Percentiles rank a stretch among this genome's conserved stretches.
Evolutionary conservation across 306 rosid genomes (phyloP).

Genomic region (Medicago arabica): DNA sequence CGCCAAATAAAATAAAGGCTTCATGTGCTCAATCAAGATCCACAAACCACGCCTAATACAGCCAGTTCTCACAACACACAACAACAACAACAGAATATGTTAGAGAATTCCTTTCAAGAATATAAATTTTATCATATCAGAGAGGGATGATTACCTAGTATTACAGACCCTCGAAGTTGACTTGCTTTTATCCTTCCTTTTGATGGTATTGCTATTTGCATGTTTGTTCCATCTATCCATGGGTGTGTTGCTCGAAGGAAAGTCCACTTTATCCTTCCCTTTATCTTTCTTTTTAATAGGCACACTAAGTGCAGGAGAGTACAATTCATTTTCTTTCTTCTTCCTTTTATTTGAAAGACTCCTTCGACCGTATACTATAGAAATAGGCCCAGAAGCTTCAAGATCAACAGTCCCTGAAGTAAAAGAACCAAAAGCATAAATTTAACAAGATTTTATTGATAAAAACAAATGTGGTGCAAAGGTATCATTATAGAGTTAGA

Average conservation of each 20-base stretch:
- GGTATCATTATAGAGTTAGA: no score
- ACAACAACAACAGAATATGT: no score
- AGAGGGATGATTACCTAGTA: conserved; percentile 46
- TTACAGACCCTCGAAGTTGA: conserved; percentile 19
- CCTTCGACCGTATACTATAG: conserved; percentile 52
- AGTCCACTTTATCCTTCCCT: not conserved
- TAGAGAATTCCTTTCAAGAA: no score
- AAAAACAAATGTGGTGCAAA: no score
- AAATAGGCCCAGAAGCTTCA: conserved; percentile 49
- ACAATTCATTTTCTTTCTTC: not conserved
- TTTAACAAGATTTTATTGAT: not conserved
- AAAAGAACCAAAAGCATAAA: not conserved
- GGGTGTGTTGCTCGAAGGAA: conserved; percentile 32
- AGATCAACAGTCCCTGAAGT: conserved; percentile 43
- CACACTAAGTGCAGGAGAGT: not conserved
- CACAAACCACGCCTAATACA: no score
- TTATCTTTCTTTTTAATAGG: not conserved
- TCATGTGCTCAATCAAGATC: no score
- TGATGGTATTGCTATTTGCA: no score
- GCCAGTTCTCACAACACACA: no score
- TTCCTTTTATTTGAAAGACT: conserved; percentile 41
- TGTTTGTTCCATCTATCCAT: no score
- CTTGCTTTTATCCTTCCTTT: no score
- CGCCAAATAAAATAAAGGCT: no score
- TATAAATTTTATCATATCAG: not conserved